Conservation (phyloP, 2,329 filamentous ascomycete species). For the Fusarium musae region DNA sequence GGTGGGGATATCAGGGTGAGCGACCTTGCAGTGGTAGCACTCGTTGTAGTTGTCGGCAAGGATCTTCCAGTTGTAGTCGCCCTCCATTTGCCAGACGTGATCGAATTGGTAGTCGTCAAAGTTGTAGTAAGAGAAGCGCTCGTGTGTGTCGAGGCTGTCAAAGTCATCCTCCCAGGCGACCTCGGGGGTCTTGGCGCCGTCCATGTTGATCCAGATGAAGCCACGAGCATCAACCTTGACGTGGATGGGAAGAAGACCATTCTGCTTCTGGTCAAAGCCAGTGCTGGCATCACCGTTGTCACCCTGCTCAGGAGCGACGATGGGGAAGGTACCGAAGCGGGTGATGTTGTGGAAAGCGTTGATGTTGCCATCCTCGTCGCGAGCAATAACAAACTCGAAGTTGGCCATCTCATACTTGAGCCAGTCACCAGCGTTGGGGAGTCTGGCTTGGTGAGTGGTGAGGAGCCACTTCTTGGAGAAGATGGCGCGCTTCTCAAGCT, state of each 20-base stretch:
- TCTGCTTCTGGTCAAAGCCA: constrained; percentile 66
- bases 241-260: constrained; percentile 66
- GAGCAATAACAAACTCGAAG: constrained; percentile 64
- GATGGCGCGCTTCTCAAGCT: constrained; percentile 66
- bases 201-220: constrained; percentile 70
- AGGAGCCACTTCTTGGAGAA: constrained; percentile 68
- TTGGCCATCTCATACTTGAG: constrained; percentile 65
- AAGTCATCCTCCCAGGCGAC: constrained; percentile 65
- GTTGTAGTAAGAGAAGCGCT: constrained; percentile 57
- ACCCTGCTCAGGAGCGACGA: constrained; percentile 56
- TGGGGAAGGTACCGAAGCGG: constrained; percentile 69
- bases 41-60: constrained; percentile 74
- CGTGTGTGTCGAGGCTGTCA: constrained; percentile 57
- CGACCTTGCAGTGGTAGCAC: constrained; percentile 71
- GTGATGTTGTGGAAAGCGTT: constrained; percentile 73
- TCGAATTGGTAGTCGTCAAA: constrained; percentile 67
- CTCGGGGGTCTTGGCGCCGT: constrained; percentile 57
- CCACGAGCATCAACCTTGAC: constrained; percentile 63
- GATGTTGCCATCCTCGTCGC: constrained; percentile 62
- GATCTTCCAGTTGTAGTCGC: constrained; percentile 70
- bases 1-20: constrained; percentile 66
- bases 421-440: constrained; percentile 65
- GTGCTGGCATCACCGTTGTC: constrained; percentile 62
- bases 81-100: constrained; percentile 67
- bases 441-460: constrained; percentile 62